Base-by-base conservation (phyloP, 192 early-diverging fungal species). In the Spinellus fusiger region DNA sequence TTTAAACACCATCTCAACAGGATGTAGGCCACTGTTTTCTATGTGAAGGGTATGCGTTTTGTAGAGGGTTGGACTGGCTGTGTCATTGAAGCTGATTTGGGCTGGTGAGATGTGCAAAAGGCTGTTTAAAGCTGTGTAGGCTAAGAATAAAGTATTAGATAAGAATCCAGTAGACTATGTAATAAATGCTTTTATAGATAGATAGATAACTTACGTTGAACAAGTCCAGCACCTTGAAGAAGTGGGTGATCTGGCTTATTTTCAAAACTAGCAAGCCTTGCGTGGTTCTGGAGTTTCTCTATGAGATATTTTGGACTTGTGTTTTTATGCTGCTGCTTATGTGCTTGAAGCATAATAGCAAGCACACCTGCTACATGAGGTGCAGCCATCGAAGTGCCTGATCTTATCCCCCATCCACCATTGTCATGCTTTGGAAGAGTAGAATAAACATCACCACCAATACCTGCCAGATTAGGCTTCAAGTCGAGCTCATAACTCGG, bases 401-500 rank as follows among this genome's bases (percentile, higher is more conserved):
- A 71, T 38, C 62, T 26, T 28, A 73, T 26, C 22, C 69, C 61
- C 54, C 80, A 82, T 13, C 64, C 57, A 27, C 77, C 73, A 22
- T 80, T 76, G 15, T 69, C 26, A 13, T 67, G 54, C 7, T 56
- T n/a, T 32, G 83, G 83, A 9, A 75, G 54, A 27, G 75, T 66
- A 16, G 79, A 83, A 46, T 74, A 77, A 22, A 84, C 74, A 48
- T 64, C 61, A 23, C 73, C 77, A 54, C 78, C 78, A 47, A 74
- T 63, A 47, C 70, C 76, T 32, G 56, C 59, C 61, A 80, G 34
- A 37, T 76, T 71, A 35, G 76, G 77, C 55, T 79, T 80, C 35
- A 77, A 35, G 20, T 84, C 69, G 26, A 93, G 74, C 54, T 89
- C 82, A 27, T 76, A 75, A 49, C 78, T 84, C 0, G 87, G 82